Evolutionary conservation across 2,329 filamentous ascomycete genomes (phyloP), one percentile per base, ranked within the genome.

Genomic region (Penicillium carneum): DNA sequence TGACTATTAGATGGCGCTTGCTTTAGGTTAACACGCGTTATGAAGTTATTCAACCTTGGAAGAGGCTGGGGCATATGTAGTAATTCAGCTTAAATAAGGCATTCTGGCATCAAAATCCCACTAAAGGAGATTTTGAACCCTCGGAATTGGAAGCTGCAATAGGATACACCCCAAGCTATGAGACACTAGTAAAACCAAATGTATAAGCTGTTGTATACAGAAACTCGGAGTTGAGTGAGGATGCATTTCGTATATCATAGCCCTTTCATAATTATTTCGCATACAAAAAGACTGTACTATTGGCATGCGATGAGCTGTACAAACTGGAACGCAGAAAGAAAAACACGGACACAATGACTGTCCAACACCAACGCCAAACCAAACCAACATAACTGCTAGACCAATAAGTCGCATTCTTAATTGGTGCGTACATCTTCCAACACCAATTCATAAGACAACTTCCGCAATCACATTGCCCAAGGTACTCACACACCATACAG

Each of bases 401-500:
- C 16, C 3, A 47, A 16, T 26, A 48, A 48, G 4, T 26, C 16
- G n/a, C 12, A 61, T 14, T n/a, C 36, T 10, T n/a, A 31, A 34
- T 46, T 42, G 12, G 11, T 20, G 4, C 36, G 14, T 36, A 14
- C 42, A 49, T 58, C 43, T 14, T 20, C 8, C n/a, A 53, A 38
- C 10, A 18, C 41, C 11, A 53, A 47, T 26, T 71, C 61, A 75
- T 26, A 56, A 64, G 14, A 67, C 23, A 45, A 94, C 71, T 78
- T 99, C 95, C 16, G 96, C 85, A 45, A 89, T 82, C 2, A 99
- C 85, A 77, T 98, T 99, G 23, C 88, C 81, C 36, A 91, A 72
- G 0, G 94, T 98, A 73, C 91, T 93, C 29, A 92, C 76, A 12
- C 80, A 82, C 95, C 95, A 99, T 18, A 98, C 77, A 10, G 81